Conservation (phyloP, 495 filamentous ascomycete genomes). For the Tuber melanosporum region DNA sequence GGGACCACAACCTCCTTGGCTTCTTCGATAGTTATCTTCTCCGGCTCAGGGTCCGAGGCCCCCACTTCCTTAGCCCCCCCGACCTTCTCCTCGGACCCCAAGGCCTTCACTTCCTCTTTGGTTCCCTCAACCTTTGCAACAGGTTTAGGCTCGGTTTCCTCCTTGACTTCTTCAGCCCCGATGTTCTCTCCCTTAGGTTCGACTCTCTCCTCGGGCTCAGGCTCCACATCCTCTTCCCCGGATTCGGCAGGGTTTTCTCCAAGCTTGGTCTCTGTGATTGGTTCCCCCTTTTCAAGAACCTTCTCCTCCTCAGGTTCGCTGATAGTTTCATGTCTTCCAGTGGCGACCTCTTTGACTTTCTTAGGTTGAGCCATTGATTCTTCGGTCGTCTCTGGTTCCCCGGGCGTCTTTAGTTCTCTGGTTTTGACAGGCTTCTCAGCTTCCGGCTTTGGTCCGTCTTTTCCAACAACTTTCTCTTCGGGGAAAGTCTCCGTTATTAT, state of each 20-base stretch:
- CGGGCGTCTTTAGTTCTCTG: not conserved
- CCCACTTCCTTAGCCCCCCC: slow-evolving; percentile 9
- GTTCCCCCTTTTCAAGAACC: slow-evolving; percentile 13
- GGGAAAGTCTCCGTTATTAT: not conserved
- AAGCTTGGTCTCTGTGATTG: slow-evolving; percentile 10
- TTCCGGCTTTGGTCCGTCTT: not conserved
- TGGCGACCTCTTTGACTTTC: no score
- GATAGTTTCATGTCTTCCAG: not conserved
- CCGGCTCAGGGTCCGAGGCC: slow-evolving; percentile 11
- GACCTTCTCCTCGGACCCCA: not conserved
- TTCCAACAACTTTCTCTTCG: slow-evolving; percentile 8
- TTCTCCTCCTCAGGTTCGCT: slow-evolving; percentile 18
- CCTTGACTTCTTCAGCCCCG: not conserved
- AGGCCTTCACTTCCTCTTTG: slow-evolving; percentile 1
- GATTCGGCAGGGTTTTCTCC: slow-evolving; percentile 10
- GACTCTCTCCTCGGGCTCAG: slow-evolving; percentile 12
- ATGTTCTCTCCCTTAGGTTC: not conserved
- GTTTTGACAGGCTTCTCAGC: not conserved
- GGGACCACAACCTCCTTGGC: slow-evolving; percentile 20
- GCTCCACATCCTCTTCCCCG: slow-evolving; percentile 19
- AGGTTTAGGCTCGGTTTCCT: slow-evolving; percentile 12
- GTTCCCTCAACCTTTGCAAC: slow-evolving; percentile 6
- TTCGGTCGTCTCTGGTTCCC: not conserved
- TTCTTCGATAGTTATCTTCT: slow-evolving; percentile 28
- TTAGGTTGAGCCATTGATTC: not conserved